phyloP scores from a whole-genome alignment of 163 green algal genomes.

The Coccomyxa subellipsoidea region DNA sequence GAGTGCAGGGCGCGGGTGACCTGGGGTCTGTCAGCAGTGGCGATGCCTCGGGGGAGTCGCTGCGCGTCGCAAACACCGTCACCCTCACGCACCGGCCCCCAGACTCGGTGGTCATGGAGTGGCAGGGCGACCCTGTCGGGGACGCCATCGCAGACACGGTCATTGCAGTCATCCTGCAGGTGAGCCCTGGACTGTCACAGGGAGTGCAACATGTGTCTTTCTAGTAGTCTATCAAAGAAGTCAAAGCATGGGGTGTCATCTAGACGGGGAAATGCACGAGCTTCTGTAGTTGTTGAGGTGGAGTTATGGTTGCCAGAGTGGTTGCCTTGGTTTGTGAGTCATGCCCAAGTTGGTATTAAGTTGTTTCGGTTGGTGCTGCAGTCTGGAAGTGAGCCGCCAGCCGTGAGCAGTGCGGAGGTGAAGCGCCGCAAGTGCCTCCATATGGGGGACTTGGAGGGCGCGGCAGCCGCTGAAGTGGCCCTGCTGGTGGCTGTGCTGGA shows the following conservation, averaged over 20 bases:
- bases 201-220: too few relatives aligned
- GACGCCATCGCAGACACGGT: constrained; percentile 88
- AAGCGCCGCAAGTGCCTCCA: constrained; percentile 42
- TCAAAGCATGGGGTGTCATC: too few relatives aligned
- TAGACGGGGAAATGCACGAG: too few relatives aligned
- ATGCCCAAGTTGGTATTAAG: too few relatives aligned
- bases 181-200: constrained; percentile 7
- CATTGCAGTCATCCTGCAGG: constrained; percentile 77
- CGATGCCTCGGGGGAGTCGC: constrained; percentile 23
- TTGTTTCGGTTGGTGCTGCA: too few relatives aligned
- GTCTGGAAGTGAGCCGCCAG: constrained; percentile 45
- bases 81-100: constrained; percentile 54
- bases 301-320: too few relatives aligned
- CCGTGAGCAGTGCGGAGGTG: constrained; percentile 44
- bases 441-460: constrained; percentile 45
- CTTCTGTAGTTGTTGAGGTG: too few relatives aligned
- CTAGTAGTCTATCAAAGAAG: too few relatives aligned
- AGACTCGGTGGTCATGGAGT: constrained; percentile 71
- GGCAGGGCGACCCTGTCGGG: constrained; percentile 60
- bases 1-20: constrained; percentile 59
- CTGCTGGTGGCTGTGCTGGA: constrained; percentile 61
- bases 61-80: constrained; percentile 63
- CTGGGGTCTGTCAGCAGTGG: constrained; percentile 28
- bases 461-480: constrained; percentile 49
- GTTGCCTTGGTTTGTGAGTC: too few relatives aligned